Percentiles rank a stretch among this genome's conserved stretches.
phyloP scores from a whole-genome alignment of 805 yeast species.

The Starmera caribaea region DNA sequence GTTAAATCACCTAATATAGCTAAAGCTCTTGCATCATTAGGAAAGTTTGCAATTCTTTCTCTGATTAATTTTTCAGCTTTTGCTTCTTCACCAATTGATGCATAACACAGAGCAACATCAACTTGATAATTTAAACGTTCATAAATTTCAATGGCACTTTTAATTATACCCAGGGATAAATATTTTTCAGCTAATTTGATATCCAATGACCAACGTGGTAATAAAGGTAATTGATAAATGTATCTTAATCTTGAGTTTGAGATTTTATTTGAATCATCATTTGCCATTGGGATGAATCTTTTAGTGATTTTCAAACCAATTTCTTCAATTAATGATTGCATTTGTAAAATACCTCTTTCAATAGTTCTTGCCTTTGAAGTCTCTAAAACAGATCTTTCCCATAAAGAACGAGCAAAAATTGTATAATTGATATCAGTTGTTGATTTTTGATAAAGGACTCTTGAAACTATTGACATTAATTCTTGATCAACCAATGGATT shows the following conservation, averaged over 20 bases:
- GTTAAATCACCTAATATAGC: slow-evolving; percentile 81
- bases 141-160: slow-evolving; percentile 84
- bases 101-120: slow-evolving; percentile 86
- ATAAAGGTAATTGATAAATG: slow-evolving; percentile 63
- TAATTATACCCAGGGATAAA: slow-evolving; percentile 74
- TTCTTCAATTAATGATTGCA: slow-evolving; percentile 88
- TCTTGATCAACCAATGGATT: slow-evolving; percentile 74
- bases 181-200: slow-evolving; percentile 74
- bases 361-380: slow-evolving; percentile 74
- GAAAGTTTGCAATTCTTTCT: slow-evolving; percentile 42
- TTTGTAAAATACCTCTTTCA: slow-evolving; percentile 88
- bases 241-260: slow-evolving; percentile 49
- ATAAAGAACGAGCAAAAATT: slow-evolving; percentile 69
- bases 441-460: slow-evolving; percentile 51
- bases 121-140: slow-evolving; percentile 65
- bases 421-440: slow-evolving; percentile 52
- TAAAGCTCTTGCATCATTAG: slow-evolving; percentile 75
- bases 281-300: slow-evolving; percentile 39
- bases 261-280: slow-evolving; percentile 11
- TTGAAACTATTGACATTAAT: slow-evolving; percentile 60
- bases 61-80: slow-evolving; percentile 55
- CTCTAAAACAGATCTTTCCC: slow-evolving; percentile 86
- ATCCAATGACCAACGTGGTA: slow-evolving; percentile 85
- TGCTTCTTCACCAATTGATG: slow-evolving; percentile 66
- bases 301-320: slow-evolving; percentile 58